Evolutionary conservation across 1,139 yeast genomes (phyloP), one percentile per base, ranked within the genome.

Genomic region (Meyerozyma sp.): DNA sequence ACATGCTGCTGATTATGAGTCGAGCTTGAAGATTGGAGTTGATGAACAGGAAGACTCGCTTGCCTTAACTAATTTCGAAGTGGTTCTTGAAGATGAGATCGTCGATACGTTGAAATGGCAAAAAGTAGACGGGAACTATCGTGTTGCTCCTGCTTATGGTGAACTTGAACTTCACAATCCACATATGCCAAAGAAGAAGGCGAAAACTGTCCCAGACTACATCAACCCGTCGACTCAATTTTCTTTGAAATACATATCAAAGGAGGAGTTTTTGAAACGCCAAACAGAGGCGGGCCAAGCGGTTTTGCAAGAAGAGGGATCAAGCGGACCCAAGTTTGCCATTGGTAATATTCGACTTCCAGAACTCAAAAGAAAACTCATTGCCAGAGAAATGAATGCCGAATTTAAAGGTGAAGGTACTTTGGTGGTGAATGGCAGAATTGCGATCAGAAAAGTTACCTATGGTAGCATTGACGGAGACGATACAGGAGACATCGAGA

Each of bases 401-500:
- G 97, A 91, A 56, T 89, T 93, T 60, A 82, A 86, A 58, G 94
- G 97, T 44, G 97, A 90, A 59, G 98, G 98, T 59, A 82, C 91
- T 0, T 68, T 93, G 42, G 95, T 91, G 8, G 86, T 95, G 34
- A 91, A 91, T 56, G 87, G 85, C 47, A 70, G 69, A 44, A 77
- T 93, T 23, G 84, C 91, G 1, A 80, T 93, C 8, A 70, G 89
- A 46, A 91, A 93, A 61, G 74, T 86, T 3, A 78, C 80, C 8
- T 67, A 68, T 49, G 64, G 70, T 21, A 57, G 61, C 13, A 50
- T 57, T 8, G 75, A 69, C 44, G 64, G 66, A 27, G 77, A 73
- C 41, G 77, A 71, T 42, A 90, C 90, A 40, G 96, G 97, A 36
- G 85, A 85, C 57, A 77, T 94, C 18, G 70, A 84, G 8, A 82